phyloP scores from a whole-genome alignment of 495 filamentous ascomycete species.

The Penicillium longicatenatum region DNA sequence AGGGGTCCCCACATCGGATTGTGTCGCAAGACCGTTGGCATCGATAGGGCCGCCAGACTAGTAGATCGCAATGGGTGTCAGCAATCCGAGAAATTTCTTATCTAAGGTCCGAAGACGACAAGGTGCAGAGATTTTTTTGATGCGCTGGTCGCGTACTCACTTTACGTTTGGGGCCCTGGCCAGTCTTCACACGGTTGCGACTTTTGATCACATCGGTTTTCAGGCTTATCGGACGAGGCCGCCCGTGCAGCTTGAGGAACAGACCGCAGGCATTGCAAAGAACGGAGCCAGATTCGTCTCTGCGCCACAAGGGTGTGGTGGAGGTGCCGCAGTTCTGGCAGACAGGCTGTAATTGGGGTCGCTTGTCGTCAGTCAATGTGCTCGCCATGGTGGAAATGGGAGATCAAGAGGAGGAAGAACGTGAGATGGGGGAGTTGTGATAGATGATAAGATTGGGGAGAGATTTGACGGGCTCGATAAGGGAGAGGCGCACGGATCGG shows the following conservation, averaged over 20 bases:
- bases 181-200: slow-evolving; percentile 95
- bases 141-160: slow-evolving; percentile 50
- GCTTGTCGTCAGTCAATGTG: slow-evolving; percentile 57
- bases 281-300: slow-evolving; percentile 94
- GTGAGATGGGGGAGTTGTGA: slow-evolving; percentile 21
- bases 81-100: slow-evolving; percentile 31
- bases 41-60: slow-evolving; percentile 55
- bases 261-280: slow-evolving; percentile 98
- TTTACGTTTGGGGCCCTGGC: slow-evolving; percentile 86
- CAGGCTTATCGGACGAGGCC: slow-evolving; percentile 88
- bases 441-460: slow-evolving; percentile 55
- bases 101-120: slow-evolving; percentile 12
- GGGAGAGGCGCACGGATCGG: slow-evolving; percentile 38
- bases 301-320: slow-evolving; percentile 94
- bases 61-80: slow-evolving; percentile 27
- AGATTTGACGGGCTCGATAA: slow-evolving; percentile 51
- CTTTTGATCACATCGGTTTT: slow-evolving; percentile 99
- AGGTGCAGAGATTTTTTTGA: slow-evolving; percentile 7
- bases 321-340: slow-evolving; percentile 97
- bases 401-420: slow-evolving; percentile 20
- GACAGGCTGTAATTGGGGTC: slow-evolving; percentile 76
- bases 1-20: slow-evolving; percentile 59
- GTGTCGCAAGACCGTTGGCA: slow-evolving; percentile 56
- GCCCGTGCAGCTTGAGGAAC: slow-evolving; percentile 94
- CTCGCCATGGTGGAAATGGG: slow-evolving; percentile 54